Percentiles rank a stretch among this genome's conserved stretches.
Evolutionary conservation across 2,329 filamentous ascomycete genomes (phyloP).

Genomic region (Neofusicoccum parvum): DNA sequence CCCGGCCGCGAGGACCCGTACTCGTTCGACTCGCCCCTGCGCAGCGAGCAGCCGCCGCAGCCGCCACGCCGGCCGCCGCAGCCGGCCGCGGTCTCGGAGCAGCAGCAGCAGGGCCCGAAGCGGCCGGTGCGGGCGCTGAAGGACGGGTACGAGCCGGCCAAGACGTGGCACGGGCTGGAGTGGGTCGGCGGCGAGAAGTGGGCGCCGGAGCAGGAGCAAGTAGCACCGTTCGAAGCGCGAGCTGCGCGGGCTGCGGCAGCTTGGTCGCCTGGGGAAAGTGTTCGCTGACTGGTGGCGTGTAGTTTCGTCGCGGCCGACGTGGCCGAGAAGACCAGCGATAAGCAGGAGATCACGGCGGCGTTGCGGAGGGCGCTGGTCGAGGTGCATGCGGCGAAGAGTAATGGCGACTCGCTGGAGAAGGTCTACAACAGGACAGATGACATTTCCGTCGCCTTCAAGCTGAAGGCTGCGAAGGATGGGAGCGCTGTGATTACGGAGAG

Average conservation of each 20-base stretch:
- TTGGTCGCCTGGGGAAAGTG: not conserved
- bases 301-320: not conserved
- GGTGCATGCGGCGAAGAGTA: not conserved
- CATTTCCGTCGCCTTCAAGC: not conserved
- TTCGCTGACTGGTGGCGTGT: not conserved
- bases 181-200: constrained; percentile 51
- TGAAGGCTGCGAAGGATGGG: not conserved
- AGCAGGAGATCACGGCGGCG: not conserved
- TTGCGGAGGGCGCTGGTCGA: constrained; percentile 9
- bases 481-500: not conserved
- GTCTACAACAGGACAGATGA: not conserved
- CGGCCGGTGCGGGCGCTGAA: not conserved
- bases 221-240: not conserved
- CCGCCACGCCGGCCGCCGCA: not conserved
- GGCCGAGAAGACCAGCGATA: not conserved
- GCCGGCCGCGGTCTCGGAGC: not conserved
- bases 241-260: not conserved
- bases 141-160: constrained; percentile 47
- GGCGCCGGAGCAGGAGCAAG: constrained; percentile 29
- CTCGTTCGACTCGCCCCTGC: constrained; percentile 12
- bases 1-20: constrained; percentile 22
- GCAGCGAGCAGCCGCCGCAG: not conserved
- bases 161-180: constrained; percentile 56
- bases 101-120: no score
- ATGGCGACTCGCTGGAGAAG: not conserved